These are phyloP conservation scores for Coccomyxa subellipsoidea DNA, from an alignment of 163 green algal genomes.

Conservation along the genomic window DNA sequence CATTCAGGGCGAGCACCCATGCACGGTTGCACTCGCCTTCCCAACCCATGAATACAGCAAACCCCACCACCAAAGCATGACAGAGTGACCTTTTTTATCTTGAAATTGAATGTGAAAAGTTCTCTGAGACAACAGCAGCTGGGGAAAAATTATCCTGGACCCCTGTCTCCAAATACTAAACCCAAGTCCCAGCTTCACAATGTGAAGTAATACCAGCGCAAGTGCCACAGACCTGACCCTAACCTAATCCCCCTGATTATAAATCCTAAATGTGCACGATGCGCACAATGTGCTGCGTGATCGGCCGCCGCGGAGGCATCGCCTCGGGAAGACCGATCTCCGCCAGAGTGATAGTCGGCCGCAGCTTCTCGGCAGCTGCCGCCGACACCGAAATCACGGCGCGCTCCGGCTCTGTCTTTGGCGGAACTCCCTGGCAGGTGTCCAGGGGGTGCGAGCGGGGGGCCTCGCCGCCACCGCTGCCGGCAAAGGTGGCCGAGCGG, in stretches of 20 bases:
- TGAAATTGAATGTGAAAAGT: too few relatives aligned
- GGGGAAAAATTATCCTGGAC: too few relatives aligned
- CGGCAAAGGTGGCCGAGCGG: neutral
- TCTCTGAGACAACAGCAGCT: too few relatives aligned
- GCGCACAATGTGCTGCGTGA: neutral
- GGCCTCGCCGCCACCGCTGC: neutral
- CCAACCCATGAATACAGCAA: too few relatives aligned
- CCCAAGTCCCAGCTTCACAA: neutral
- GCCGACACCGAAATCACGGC: neutral
- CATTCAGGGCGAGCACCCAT: too few relatives aligned
- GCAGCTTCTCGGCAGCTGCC: neutral
- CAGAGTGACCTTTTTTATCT: too few relatives aligned
- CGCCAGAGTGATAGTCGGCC: neutral
- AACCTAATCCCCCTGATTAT: too few relatives aligned
- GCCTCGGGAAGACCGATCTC: neutral
- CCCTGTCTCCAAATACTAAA: too few relatives aligned
- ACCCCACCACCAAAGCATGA: too few relatives aligned
- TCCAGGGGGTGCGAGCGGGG: neutral
- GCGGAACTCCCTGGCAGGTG: neutral
- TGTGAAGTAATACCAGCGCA: neutral
- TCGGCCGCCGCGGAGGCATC: neutral
- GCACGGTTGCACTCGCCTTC: too few relatives aligned
- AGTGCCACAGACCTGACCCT: too few relatives aligned
- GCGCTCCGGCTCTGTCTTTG: neutral
- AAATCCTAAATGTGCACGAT: neutral